Base-by-base conservation (phyloP, 441 rosid species). In the Breynia disticha region DNA sequence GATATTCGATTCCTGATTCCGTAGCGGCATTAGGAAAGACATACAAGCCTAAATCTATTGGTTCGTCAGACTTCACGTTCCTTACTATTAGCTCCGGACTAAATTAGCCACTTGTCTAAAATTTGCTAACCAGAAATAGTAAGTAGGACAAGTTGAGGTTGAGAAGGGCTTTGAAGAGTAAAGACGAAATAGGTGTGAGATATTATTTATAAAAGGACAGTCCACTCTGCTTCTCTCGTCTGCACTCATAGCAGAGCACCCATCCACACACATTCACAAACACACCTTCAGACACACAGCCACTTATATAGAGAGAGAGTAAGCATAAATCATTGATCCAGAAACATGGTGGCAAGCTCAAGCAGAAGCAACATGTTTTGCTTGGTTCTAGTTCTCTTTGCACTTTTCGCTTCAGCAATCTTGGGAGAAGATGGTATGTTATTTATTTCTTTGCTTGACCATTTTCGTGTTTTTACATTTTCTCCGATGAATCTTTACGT, bases 351-450 rank as follows among this genome's bases (percentile, higher is more conserved):
- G 48, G 52, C 41, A 20, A 59, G 50, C 67, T 56, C 52, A 19
- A 13, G 52, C 48, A 59, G 65, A 56, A 69, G 62, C 76, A 69
- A 58, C 70, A 56, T 72, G 65, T 51, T 56, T 52, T 55, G 67
- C 65, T 21, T 72, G 20, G 42, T 60, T 44, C 11, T 72, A 64
- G 57, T 81, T 59, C 53, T 81, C 50, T 54, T 73, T 24, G 62
- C 64, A 56, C 64, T 72, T 52, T 67, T 69, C 8, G 49, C 71
- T 16, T 7, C 69, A 42, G 45, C 75, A 32, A 69, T 72, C 4
- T 54, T 37, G 0, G 80, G 72, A 5, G 85, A 81, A 28, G 93
- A 84, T 67, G 93, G 93, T 84, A 74, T 20, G 77, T 52, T 54
- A 61, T 22, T 51, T 41, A 39, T 47, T n/a, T n/a, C n/a, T n/a